phyloP scores from a whole-genome alignment of 352 stramenopile genomes.

The Phytophthora hybrid region DNA sequence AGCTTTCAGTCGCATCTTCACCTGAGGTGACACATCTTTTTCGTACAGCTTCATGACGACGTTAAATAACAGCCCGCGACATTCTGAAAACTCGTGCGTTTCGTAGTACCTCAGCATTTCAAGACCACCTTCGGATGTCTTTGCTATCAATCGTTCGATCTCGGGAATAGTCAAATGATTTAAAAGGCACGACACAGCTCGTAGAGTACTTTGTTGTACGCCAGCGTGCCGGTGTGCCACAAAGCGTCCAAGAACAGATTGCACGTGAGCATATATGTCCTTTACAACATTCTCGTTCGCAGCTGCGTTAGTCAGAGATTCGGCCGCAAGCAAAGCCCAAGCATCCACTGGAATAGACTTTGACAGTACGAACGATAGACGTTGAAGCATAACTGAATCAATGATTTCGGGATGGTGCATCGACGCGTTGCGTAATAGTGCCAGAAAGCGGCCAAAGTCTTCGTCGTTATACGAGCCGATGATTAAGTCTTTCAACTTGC shows the following conservation, averaged over 20 bases:
- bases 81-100: constrained; percentile 46
- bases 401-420: constrained; percentile 65
- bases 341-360: constrained; percentile 63
- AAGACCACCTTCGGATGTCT: constrained; percentile 43
- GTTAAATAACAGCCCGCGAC: constrained; percentile 52
- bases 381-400: constrained; percentile 76
- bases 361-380: constrained; percentile 71
- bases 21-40: constrained; percentile 21
- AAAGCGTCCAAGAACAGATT: constrained; percentile 57
- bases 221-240: constrained; percentile 57
- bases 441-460: constrained; percentile 73
- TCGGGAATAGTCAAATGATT: constrained; percentile 38
- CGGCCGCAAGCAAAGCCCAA: constrained; percentile 63
- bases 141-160: constrained; percentile 40
- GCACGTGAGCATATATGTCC: constrained; percentile 60
- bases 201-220: constrained; percentile 60
- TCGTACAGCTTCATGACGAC: constrained; percentile 52
- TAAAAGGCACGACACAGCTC: constrained; percentile 50
- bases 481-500: constrained; percentile 53
- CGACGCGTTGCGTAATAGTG: constrained; percentile 67
- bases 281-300: constrained; percentile 46
- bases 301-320: constrained; percentile 55
- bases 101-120: constrained; percentile 49
- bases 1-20: constrained; percentile 38
- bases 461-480: constrained; percentile 65